Evolutionary conservation across 306 rosid species (phyloP).

Genomic region (Lathyrus sativus): DNA sequence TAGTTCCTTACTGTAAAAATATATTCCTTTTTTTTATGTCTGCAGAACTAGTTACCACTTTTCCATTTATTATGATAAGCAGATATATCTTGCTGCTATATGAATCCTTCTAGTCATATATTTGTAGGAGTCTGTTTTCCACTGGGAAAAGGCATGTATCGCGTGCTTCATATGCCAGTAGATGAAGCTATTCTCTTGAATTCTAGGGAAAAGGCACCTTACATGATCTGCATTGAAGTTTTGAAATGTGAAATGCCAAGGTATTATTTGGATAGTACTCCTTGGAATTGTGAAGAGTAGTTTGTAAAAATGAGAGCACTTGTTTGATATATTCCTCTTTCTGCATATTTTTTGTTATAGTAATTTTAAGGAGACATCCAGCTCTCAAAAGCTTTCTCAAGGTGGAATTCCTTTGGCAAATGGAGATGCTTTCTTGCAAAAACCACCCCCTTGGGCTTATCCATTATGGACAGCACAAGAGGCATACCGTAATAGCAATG

Average conservation of each 20-base stretch:
- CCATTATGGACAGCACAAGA: conserved; percentile 96
- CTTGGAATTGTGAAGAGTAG: conserved; percentile 26
- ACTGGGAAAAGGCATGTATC: conserved; percentile 94
- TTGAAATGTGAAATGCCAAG: conserved; percentile 85
- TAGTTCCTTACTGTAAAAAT: conserved; percentile 21
- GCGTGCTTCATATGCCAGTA: conserved; percentile 91
- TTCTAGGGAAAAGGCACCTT: conserved; percentile 99
- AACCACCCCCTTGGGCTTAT: conserved; percentile 99
- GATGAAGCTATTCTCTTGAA: conserved; percentile 98
- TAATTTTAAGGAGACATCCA: conserved; percentile 73
- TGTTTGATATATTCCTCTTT: conserved; percentile 34
- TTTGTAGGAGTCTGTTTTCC: conserved; percentile 88
- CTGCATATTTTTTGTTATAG: conserved; percentile 52
- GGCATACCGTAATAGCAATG: conserved; percentile 94
- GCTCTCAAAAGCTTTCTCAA: conserved; percentile 84
- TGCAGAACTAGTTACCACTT: conserved; percentile 28
- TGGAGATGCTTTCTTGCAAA: conserved; percentile 87
- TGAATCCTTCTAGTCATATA: conserved; percentile 41
- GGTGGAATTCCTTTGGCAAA: conserved; percentile 98
- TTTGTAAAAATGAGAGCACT: conserved; percentile 30
- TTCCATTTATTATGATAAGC: conserved; percentile 23
- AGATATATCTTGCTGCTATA: conserved; percentile 24
- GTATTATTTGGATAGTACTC: conserved; percentile 51
- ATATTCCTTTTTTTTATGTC: conserved; percentile 7
- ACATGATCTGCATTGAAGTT: conserved; percentile 85